phyloP scores from a whole-genome alignment of 768 basidiomycete genomes.

The Lentinula detonsa region DNA sequence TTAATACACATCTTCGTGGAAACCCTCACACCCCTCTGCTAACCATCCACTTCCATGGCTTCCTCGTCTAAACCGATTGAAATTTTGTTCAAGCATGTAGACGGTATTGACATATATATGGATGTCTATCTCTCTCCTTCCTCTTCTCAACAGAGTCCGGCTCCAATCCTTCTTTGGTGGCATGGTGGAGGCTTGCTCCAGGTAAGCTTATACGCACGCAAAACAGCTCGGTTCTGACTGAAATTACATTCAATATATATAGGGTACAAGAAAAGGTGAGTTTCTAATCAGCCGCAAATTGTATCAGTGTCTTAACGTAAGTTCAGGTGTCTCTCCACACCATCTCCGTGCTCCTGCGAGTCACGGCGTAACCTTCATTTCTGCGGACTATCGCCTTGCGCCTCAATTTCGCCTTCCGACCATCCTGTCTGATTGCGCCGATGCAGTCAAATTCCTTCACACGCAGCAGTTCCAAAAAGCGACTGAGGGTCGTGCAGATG shows the following conservation, averaged over 20 bases:
- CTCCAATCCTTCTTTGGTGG: slow-evolving; percentile 29
- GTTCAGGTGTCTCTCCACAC: slow-evolving; percentile 26
- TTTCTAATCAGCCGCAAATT: not conserved
- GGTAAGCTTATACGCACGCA: slow-evolving; percentile 7
- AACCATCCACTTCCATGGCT: not conserved
- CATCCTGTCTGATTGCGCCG: slow-evolving; percentile 26
- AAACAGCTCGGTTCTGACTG: not conserved
- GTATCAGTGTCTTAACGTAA: not conserved
- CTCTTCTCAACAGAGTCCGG: slow-evolving; percentile 21
- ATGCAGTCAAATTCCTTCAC: slow-evolving; percentile 26
- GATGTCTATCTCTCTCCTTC: slow-evolving; percentile 27
- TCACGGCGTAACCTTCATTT: slow-evolving; percentile 25
- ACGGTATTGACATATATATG: slow-evolving; percentile 26
- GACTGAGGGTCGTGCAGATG: slow-evolving; percentile 22
- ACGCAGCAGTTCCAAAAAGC: slow-evolving; percentile 19
- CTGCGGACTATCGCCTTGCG: slow-evolving; percentile 30
- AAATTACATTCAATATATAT: not conserved
- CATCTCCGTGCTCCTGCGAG: slow-evolving; percentile 24
- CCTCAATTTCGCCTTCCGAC: slow-evolving; percentile 29
- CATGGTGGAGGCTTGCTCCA: slow-evolving; percentile 32
- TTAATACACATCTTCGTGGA: not conserved
- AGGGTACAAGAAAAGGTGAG: slow-evolving; percentile 23
- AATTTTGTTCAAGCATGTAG: slow-evolving; percentile 23
- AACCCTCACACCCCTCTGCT: not conserved
- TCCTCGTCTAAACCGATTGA: slow-evolving; percentile 17